Evolutionary conservation across 352 stramenopile genomes (phyloP), one percentile per base, ranked within the genome.

Genomic region (Phytophthora litchii): DNA sequence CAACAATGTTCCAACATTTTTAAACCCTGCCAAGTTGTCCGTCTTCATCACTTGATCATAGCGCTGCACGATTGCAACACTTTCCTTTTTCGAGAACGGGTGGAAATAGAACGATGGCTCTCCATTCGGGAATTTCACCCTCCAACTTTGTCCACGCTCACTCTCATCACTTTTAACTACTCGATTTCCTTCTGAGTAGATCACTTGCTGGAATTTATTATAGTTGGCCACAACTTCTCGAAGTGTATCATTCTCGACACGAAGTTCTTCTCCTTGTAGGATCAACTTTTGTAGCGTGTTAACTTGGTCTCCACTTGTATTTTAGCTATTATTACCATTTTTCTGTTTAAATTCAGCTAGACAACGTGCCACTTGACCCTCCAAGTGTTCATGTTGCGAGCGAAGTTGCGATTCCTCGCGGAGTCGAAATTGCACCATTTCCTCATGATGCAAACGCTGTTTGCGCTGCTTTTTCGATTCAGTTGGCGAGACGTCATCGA

Each of bases 61-160:
- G 17, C 40, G 27, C 1, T 62, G 36, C 45, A 67, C 48, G 20
- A 60, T 61, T 21, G 35, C 36, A 21, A 41, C 34, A 40, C 47
- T 65, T 11, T 73, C 58, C 5, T 45, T 5, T 23, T 44, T 48
- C 1, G 45, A 36, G 16, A 76, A 55, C 29, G 64, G 64, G 17
- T 76, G 38, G 38, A 68, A 76, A 38, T 65, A 54, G 32, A 73
- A 76, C 0, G 59, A 58, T 11, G 67, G 67, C 9, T 43, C 53
- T 1, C 59, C 53, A 21, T 60, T 41, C 2, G 38, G 9, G 27
- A 73, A 56, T 13, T 49, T 36, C 42, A 72, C 60, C 10, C 56
- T 44, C 27, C 42, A 44, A 1, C 61, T 45, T n/a, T 21, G 13
- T 14, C 35, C 16, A 32, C 32, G n/a, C 5, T 41, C 44, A 1